Conservation (phyloP, 768 basidiomycete species). For the Serendipita sp. region DNA sequence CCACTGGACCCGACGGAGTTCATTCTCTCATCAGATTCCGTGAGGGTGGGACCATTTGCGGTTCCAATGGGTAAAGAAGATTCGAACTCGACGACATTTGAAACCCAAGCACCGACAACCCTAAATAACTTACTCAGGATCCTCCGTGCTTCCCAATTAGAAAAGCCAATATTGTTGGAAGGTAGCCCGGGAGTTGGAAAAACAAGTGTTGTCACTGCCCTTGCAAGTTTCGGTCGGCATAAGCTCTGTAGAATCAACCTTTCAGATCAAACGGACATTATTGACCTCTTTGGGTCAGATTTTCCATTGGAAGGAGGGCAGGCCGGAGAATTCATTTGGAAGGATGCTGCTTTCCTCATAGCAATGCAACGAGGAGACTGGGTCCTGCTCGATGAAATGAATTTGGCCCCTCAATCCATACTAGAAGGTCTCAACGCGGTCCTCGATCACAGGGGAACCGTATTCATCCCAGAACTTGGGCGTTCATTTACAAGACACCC, state of each 20-base stretch:
- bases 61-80: constrained; percentile 39
- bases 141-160: constrained; percentile 72
- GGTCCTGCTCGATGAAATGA: constrained; percentile 99
- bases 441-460: constrained; percentile 85
- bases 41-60: constrained; percentile 56
- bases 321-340: constrained; percentile 92
- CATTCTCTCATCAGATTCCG: constrained; percentile 18
- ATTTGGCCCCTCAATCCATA: constrained; percentile 89
- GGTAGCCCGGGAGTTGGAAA: constrained; percentile 98
- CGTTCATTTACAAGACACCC: constrained; percentile 79
- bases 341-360: constrained; percentile 85
- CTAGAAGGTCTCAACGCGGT: constrained; percentile 94
- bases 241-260: constrained; percentile 83
- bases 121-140: constrained; percentile 76
- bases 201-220: constrained; percentile 77
- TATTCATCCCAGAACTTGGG: constrained; percentile 88
- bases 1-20: constrained; percentile 20
- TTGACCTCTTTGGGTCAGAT: constrained; percentile 92
- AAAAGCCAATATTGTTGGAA: constrained; percentile 85
- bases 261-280: constrained; percentile 93
- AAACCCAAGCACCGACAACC: constrained; percentile 78
- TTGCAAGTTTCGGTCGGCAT: constrained; percentile 67
- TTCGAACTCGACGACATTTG: constrained; percentile 35
- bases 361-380: constrained; percentile 92
- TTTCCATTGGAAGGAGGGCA: constrained; percentile 83